phyloP scores from a whole-genome alignment of 78 protist species.

The Dictyostelium brefeldianum region DNA sequence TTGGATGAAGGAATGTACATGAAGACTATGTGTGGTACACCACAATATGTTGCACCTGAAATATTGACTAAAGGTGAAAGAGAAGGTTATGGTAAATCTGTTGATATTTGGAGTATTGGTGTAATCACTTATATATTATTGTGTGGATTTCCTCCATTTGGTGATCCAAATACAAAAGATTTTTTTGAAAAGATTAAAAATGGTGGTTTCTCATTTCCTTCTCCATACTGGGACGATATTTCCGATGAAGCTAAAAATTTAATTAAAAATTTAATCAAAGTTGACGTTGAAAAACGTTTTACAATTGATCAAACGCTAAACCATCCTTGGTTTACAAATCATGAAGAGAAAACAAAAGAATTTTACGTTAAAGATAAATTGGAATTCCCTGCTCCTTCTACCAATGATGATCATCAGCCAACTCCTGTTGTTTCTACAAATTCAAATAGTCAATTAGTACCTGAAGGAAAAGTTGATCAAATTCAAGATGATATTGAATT shows the following conservation, averaged over 20 bases:
- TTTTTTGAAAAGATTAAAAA: conserved; percentile 62
- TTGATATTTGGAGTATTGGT: conserved; percentile 85
- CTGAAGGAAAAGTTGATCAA: background rate
- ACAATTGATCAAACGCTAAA: conserved; percentile 69
- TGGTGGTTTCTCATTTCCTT: conserved; percentile 79
- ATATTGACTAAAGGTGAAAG: conserved; percentile 61
- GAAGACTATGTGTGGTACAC: conserved; percentile 87
- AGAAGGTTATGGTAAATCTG: conserved; percentile 77
- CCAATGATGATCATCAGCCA: conserved; percentile 25
- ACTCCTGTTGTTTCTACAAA: background rate
- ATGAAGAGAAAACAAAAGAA: conserved; percentile 31
- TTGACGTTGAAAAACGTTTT: conserved; percentile 42
- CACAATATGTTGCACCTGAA: conserved; percentile 82
- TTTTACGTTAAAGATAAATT: background rate
- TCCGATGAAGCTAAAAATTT: conserved; percentile 60
- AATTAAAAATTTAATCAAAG: conserved; percentile 49
- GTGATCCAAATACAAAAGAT: conserved; percentile 42
- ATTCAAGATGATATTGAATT: background rate
- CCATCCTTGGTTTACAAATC: conserved; percentile 80
- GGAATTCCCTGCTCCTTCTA: background rate
- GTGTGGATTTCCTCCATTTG: conserved; percentile 84
- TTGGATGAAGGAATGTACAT: conserved; percentile 78
- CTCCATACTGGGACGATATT: conserved; percentile 83
- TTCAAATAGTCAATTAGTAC: conserved; percentile 15
- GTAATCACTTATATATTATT: conserved; percentile 70